Conservation (phyloP, 2,329 filamentous ascomycete genomes). For the Xylaria multiplex region DNA sequence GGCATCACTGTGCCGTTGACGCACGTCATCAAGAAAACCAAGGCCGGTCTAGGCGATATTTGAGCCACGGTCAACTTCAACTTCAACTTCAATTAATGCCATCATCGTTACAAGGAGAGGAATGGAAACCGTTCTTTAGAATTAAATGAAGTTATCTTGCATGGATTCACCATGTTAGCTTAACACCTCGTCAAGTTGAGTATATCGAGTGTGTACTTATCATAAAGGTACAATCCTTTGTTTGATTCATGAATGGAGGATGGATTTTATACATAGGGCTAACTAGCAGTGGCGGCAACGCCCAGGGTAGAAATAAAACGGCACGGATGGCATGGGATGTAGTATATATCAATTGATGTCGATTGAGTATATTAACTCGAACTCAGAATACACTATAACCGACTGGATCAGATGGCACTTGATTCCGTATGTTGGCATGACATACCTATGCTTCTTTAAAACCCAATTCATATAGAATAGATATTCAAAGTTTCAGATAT, state of each 20-base stretch:
- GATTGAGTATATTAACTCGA: not conserved
- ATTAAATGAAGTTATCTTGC: not conserved
- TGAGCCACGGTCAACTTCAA: constrained; percentile 14
- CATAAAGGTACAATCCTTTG: not conserved
- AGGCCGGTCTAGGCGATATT: constrained; percentile 78
- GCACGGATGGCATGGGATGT: constrained; percentile 3
- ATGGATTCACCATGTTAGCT: not conserved
- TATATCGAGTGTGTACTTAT: not conserved
- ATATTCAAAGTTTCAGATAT: no score
- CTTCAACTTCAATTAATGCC: no score
- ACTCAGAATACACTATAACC: not conserved
- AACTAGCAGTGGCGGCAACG: constrained; percentile 2
- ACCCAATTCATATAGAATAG: no score
- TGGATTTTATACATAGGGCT: not conserved
- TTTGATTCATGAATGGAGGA: not conserved
- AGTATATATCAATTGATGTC: not conserved
- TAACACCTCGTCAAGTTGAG: not conserved
- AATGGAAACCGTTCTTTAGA: not conserved
- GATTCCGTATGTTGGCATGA: not conserved
- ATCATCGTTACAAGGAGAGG: not conserved
- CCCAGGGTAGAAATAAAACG: not conserved
- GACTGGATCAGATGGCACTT: not conserved
- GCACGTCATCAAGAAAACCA: constrained; percentile 87
- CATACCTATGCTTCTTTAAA: not conserved
- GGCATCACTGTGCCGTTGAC: constrained; percentile 87